Percentiles rank a stretch among this genome's conserved stretches.
Conservation (phyloP, 495 filamentous ascomycete genomes). For the Corynascus novoguineensis region DNA sequence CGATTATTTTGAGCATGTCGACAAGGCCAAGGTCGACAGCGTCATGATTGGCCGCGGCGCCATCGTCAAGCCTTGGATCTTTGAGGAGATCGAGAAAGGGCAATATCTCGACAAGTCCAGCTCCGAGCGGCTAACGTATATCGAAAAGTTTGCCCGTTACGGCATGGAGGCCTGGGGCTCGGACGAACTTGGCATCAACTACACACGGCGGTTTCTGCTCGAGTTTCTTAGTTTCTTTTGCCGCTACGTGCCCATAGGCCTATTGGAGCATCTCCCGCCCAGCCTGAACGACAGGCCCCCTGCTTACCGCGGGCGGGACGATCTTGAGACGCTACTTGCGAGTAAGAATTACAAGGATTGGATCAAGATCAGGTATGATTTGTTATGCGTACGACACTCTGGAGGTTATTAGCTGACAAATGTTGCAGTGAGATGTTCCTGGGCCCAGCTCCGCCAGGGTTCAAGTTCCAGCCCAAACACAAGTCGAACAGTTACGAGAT, state of each 20-base stretch:
- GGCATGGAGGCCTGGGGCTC: conserved; percentile 91
- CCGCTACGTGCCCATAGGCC: conserved; percentile 83
- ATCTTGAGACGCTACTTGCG: conserved; percentile 83
- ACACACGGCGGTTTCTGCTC: conserved; percentile 80
- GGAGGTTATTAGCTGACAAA: neutral
- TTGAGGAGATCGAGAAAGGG: conserved; percentile 85
- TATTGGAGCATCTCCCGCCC: conserved; percentile 83
- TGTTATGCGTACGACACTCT: neutral
- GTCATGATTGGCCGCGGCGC: conserved; percentile 92
- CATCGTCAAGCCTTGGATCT: conserved; percentile 94
- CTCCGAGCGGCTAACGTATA: conserved; percentile 72
- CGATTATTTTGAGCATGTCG: conserved; percentile 76
- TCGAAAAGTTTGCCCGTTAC: conserved; percentile 84
- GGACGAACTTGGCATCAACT: conserved; percentile 87
- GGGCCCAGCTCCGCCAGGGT: conserved; percentile 79
- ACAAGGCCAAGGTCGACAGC: conserved; percentile 69
- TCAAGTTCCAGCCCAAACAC: conserved; percentile 97
- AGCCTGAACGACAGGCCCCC: conserved; percentile 83
- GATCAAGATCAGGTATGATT: conserved; percentile 90
- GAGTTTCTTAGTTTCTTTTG: conserved; percentile 92
- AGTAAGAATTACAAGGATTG: conserved; percentile 92
- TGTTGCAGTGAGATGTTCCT: conserved; percentile 88
- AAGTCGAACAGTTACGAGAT: conserved; percentile 79
- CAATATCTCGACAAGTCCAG: conserved; percentile 95
- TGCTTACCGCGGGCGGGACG: conserved; percentile 72